These are phyloP conservation scores for Fraxinus platypoda DNA, from an alignment of 305 asterid species.

Conservation along the genomic window DNA sequence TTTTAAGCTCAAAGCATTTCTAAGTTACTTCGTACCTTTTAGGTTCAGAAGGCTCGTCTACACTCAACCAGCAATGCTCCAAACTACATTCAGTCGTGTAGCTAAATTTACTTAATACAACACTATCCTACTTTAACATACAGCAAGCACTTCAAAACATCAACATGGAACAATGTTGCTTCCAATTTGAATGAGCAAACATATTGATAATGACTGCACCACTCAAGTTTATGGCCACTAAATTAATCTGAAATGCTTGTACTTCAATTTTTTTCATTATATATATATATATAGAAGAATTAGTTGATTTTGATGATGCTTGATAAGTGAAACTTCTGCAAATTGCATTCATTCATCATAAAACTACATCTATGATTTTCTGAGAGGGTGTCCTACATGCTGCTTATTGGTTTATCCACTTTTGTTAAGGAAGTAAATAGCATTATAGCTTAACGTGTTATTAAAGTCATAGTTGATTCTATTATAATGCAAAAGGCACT, in stretches of 20 bases:
- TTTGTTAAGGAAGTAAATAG: not conserved
- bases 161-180: not conserved
- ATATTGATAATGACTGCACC: not conserved
- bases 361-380: not conserved
- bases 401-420: not conserved
- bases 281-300: not conserved
- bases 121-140: not conserved
- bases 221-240: not conserved
- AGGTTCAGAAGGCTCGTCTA: not conserved
- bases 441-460: not conserved
- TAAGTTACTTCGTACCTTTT: not conserved
- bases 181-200: not conserved
- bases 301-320: not conserved
- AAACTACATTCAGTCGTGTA: not conserved
- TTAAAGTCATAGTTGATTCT: not conserved
- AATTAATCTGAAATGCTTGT: not conserved
- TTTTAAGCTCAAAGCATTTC: not conserved
- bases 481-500: not conserved
- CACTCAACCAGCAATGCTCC: not conserved
- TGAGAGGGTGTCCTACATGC: not conserved
- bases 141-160: not conserved
- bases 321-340: not conserved
- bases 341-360: not conserved
- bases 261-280: not conserved
- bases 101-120: not conserved